phyloP scores from a whole-genome alignment of 371 early-diverging fungal species.

The Rhizopus stolonifer region DNA sequence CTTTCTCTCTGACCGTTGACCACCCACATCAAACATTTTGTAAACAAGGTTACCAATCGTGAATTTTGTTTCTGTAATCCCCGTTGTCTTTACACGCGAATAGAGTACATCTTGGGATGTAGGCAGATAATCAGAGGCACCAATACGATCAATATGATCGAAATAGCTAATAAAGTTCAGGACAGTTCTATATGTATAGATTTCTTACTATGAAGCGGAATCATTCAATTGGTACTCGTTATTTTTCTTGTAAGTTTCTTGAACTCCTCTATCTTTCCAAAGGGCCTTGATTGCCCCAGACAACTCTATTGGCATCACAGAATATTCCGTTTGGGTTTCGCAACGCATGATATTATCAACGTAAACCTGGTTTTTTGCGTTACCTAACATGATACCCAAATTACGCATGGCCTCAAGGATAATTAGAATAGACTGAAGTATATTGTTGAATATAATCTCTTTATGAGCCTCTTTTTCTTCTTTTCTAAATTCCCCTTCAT shows the following conservation, averaged over 20 bases:
- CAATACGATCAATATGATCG: conserved; percentile 77
- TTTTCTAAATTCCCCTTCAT: conserved; percentile 85
- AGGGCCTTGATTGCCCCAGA: conserved; percentile 72
- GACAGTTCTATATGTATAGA: background rate
- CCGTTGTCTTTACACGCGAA: conserved; percentile 76
- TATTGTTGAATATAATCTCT: conserved; percentile 92
- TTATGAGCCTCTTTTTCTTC: conserved; percentile 89
- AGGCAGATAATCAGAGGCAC: conserved; percentile 64
- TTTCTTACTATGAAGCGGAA: conserved; percentile 65
- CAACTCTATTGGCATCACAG: conserved; percentile 69
- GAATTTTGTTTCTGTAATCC: conserved; percentile 80
- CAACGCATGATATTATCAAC: conserved; percentile 58
- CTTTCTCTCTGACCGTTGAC: conserved; percentile 83
- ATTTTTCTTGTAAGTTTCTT: conserved; percentile 26
- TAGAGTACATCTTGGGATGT: conserved; percentile 77
- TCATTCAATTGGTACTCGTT: conserved; percentile 78
- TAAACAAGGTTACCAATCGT: conserved; percentile 71
- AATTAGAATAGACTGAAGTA: conserved; percentile 90
- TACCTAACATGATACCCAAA: conserved; percentile 62
- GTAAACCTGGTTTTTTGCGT: conserved; percentile 58
- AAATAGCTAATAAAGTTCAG: conserved; percentile 57
- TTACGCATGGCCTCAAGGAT: conserved; percentile 90
- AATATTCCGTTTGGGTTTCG: conserved; percentile 72
- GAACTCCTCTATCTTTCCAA: conserved; percentile 84
- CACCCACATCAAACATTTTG: conserved; percentile 90